Base-by-base conservation (phyloP, 441 rosid species). In the Erodium moschatum region DNA sequence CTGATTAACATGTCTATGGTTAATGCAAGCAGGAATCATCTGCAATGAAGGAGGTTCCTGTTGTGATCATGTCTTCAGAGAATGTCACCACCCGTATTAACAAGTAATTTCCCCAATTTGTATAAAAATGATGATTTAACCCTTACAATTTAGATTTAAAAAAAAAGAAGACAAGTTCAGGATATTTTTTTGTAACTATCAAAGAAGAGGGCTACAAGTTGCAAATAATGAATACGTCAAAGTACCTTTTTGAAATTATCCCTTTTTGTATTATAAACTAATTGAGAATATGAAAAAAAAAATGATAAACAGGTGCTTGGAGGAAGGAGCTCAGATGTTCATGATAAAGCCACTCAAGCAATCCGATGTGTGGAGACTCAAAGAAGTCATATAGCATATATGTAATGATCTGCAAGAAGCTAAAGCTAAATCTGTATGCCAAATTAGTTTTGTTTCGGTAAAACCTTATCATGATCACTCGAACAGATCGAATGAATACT, bases 241-340 rank as follows among this genome's bases (percentile, higher is more conserved):
- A 4, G 31, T 29, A 29, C 31, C 31, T 29, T 29, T 29, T 29
- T 29, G 31, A 3, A 29, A 3, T 29, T 29, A 29, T 29, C 1
- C 1, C 0, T 33, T 54, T 38, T 16, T 16, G 62, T 1, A 16
- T 16, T 20, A 20, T 20, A 21, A 58, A 58, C 64, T 58, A 58
- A 58, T 19, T 13, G 27, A 35, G 6, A 35, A 35, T 35, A 8
- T 24, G 21, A 7, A 6, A 3, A 44, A 3, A 44, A 56, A 58
- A 58, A 27, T 44, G 50, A 12, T 44, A 24, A 16, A 29, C 80
- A 91, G 96, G 74, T 89, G 98, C 75, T 74, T 92, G 76, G 85
- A 85, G 70, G 90, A 88, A 74, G 96, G 98, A 65, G 98, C 98
- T 10, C 85, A 88, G 67, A 88, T 85, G 89, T 92, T 92, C 80